Evolutionary conservation across 441 rosid genomes (phyloP).

Genomic region (Erodium trifolium): DNA sequence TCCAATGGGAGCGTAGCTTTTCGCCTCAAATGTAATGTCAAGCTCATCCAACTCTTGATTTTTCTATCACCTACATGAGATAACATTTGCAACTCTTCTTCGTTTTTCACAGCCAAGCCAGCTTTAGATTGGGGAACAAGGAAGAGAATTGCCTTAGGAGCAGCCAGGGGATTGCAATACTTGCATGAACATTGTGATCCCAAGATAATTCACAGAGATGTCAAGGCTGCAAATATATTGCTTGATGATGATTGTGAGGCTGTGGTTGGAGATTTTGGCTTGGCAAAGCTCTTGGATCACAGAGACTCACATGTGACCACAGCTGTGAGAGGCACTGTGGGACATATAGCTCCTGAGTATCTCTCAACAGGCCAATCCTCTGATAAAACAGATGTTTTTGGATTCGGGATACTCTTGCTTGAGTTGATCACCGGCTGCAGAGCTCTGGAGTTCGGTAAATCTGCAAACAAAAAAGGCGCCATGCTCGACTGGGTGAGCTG

Average conservation of each 20-base stretch:
- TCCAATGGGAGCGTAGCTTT: constrained; percentile 92
- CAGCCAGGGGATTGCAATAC: constrained; percentile 80
- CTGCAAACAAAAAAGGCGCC: constrained; percentile 72
- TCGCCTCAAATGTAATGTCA: constrained; percentile 65
- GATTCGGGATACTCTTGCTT: constrained; percentile 85
- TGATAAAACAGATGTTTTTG: constrained; percentile 94
- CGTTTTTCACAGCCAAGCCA: constrained; percentile 52
- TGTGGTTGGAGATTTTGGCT: constrained; percentile 92
- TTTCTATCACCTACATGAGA: background rate
- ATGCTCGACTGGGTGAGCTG: constrained; percentile 64
- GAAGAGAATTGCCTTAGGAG: constrained; percentile 73
- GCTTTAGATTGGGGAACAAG: constrained; percentile 75
- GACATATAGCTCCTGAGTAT: constrained; percentile 91
- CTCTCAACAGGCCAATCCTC: constrained; percentile 97
- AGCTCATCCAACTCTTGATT: background rate
- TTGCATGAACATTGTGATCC: constrained; percentile 43
- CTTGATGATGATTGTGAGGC: constrained; percentile 89
- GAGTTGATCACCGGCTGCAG: constrained; percentile 70
- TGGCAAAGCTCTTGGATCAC: constrained; percentile 85
- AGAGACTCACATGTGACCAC: constrained; percentile 82
- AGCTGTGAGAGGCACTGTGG: constrained; percentile 86
- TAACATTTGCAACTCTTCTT: background rate
- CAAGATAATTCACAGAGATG: constrained; percentile 51
- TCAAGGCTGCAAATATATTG: constrained; percentile 87
- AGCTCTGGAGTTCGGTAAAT: constrained; percentile 76